Evolutionary conservation across 352 stramenopile species (phyloP).

Genomic region (Pythium grandisporangium): DNA sequence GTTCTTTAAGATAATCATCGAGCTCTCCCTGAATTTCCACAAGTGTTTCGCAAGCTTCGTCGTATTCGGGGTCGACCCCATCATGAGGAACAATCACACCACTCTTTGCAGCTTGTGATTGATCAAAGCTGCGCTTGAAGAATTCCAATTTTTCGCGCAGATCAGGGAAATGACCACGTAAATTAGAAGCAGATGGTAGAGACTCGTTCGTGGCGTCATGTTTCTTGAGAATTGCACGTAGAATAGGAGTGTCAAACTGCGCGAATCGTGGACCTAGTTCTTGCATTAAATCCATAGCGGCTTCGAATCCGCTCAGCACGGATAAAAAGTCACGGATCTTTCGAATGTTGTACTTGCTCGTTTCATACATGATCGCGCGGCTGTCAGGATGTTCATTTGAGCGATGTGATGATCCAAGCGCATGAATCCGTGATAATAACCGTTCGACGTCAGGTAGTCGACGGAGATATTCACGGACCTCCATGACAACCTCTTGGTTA

Average conservation of each 20-base stretch:
- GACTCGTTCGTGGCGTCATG: conserved; percentile 5
- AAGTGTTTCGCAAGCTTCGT: conserved; percentile 88
- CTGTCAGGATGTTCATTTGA: conserved; percentile 91
- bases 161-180: conserved; percentile 79
- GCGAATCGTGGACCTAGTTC: conserved; percentile 69
- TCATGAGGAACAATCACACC: conserved; percentile 90
- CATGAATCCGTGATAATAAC: conserved; percentile 94
- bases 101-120: conserved; percentile 82
- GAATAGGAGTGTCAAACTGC: conserved; percentile 41
- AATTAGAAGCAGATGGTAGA: neutral
- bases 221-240: conserved; percentile 45
- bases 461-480: conserved; percentile 79
- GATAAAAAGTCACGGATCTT: conserved; percentile 94
- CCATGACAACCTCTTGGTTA: conserved; percentile 53
- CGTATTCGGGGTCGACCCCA: conserved; percentile 94
- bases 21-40: conserved; percentile 82
- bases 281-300: conserved; percentile 71
- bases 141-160: conserved; percentile 90
- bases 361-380: conserved; percentile 97
- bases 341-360: conserved; percentile 93
- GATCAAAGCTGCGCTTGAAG: conserved; percentile 97
- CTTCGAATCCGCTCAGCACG: conserved; percentile 86
- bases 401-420: conserved; percentile 85
- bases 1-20: conserved; percentile 82
- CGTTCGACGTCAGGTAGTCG: conserved; percentile 95